Evolutionary conservation across 768 basidiomycete species (phyloP).

Genomic region (Cystofilobasidium bisporidii): DNA sequence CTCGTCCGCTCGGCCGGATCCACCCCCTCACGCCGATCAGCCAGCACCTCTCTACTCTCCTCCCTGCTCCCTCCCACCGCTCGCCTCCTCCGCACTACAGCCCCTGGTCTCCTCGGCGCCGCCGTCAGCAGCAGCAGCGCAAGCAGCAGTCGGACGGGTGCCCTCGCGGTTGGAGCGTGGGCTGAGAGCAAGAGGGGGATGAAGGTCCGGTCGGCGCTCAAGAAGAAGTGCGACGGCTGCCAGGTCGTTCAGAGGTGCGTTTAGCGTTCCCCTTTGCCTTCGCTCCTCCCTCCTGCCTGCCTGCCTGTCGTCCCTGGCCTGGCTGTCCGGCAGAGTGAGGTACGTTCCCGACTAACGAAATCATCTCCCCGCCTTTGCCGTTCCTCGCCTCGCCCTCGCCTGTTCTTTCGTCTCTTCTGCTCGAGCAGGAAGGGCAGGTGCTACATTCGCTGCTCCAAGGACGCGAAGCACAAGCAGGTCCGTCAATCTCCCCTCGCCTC

Average conservation of each 20-base stretch:
- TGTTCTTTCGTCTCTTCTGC: neutral
- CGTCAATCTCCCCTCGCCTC: neutral
- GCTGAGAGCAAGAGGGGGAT: neutral
- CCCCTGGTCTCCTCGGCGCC: neutral
- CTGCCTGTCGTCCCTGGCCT: no score
- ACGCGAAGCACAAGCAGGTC: constrained; percentile 4
- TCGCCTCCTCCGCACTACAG: no score
- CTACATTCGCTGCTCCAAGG: constrained; percentile 10
- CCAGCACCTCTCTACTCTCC: neutral
- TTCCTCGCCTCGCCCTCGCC: neutral
- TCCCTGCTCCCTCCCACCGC: neutral
- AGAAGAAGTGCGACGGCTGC: constrained; percentile 12
- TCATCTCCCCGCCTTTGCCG: no score
- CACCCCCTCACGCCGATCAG: neutral
- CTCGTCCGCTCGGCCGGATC: neutral
- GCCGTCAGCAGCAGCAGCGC: neutral
- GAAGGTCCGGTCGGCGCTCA: constrained; percentile 1
- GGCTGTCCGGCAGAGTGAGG: no score
- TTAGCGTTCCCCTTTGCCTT: neutral
- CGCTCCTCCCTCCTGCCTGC: neutral
- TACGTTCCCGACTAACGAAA: no score
- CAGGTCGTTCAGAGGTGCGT: constrained; percentile 4
- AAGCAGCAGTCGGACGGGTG: neutral
- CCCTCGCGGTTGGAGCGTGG: neutral
- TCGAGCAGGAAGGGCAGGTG: neutral